Evolutionary conservation across 345 rosid genomes (phyloP).

Genomic region (Populus davidiana): DNA sequence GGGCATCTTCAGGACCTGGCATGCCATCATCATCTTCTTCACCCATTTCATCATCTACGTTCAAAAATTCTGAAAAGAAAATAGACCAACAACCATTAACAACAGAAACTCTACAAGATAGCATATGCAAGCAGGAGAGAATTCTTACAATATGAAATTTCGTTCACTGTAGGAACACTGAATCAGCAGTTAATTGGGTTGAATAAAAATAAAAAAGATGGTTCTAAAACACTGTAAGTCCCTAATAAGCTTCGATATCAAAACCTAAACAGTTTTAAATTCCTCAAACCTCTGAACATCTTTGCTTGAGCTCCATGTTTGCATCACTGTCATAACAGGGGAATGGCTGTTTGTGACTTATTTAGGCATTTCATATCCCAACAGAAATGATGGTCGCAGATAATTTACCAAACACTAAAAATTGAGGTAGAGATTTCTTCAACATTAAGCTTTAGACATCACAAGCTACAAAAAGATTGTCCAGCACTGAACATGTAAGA

Average conservation of each 20-base stretch:
- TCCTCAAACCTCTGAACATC: not conserved
- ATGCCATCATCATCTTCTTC: conserved; percentile 62
- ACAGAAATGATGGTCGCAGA: not conserved
- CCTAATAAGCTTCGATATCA: not conserved
- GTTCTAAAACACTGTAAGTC: not conserved
- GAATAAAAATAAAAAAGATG: not conserved
- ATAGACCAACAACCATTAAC: not conserved
- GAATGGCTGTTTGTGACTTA: not conserved
- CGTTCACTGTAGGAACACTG: not conserved
- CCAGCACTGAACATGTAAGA: not conserved
- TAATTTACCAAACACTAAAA: not conserved
- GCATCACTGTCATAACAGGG: not conserved
- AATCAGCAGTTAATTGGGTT: not conserved
- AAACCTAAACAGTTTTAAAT: not conserved
- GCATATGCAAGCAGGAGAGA: not conserved
- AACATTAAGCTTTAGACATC: not conserved
- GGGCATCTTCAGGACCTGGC: conserved; percentile 52
- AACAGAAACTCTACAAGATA: not conserved
- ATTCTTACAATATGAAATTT: not conserved
- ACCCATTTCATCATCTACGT: conserved; percentile 74
- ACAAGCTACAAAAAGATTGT: not conserved
- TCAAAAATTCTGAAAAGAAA: conserved; percentile 63
- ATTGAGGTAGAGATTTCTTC: not conserved
- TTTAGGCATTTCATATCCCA: not conserved
- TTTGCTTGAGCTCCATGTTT: not conserved